These are phyloP conservation scores for Fusarium bactridioides DNA, from an alignment of 2,329 filamentous ascomycete species.

Conservation along the genomic window DNA sequence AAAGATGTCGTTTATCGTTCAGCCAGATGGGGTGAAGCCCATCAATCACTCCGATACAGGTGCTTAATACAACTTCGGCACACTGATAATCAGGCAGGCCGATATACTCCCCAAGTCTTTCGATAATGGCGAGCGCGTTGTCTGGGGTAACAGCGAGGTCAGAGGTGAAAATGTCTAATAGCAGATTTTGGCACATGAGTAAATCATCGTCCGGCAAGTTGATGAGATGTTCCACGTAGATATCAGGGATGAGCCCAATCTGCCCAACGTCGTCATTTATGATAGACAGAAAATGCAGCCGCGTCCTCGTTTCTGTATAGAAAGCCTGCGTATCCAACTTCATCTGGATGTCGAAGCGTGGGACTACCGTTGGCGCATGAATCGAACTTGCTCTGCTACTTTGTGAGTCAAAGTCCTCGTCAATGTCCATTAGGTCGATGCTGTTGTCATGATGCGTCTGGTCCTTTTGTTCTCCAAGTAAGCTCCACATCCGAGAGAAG, in stretches of 20 bases:
- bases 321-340: conserved; percentile 56
- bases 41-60: conserved; percentile 73
- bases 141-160: conserved; percentile 60
- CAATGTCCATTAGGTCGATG: conserved; percentile 70
- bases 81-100: conserved; percentile 69
- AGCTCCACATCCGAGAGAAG: conserved; percentile 50
- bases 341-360: conserved; percentile 56
- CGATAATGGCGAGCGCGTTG: conserved; percentile 57
- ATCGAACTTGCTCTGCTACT: conserved; percentile 55
- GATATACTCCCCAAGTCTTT: conserved; percentile 61
- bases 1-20: conserved; percentile 65
- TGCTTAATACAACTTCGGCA: conserved; percentile 75
- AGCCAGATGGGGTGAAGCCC: conserved; percentile 71
- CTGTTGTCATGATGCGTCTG: conserved; percentile 46
- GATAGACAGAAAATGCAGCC: conserved; percentile 55
- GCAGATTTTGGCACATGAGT: conserved; percentile 58
- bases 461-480: conserved; percentile 32
- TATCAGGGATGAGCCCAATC: conserved; percentile 58
- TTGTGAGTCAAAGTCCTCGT: conserved; percentile 70
- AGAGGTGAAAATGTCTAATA: conserved; percentile 62
- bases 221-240: conserved; percentile 60
- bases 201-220: conserved; percentile 61
- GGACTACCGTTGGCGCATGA: conserved; percentile 51
- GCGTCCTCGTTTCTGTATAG: conserved; percentile 55
- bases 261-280: conserved; percentile 55